These are phyloP conservation scores for Luffa aegyptiaca DNA, from an alignment of 306 rosid species.

Conservation along the genomic window DNA sequence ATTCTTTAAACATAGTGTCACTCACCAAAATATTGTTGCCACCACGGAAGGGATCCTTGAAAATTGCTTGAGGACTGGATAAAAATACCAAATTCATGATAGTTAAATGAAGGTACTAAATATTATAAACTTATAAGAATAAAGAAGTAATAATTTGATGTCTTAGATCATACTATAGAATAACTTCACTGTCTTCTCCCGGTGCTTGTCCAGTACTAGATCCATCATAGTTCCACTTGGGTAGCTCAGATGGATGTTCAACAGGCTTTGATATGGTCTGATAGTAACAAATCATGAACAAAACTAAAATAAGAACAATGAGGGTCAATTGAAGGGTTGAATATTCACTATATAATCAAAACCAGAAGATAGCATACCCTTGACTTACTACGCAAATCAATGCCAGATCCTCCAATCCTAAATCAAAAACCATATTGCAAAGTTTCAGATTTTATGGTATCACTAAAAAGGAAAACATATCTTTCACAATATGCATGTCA, in stretches of 20 bases:
- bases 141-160: slow-evolving; percentile 1
- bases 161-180: slow-evolving; percentile 70
- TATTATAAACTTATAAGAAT: not conserved
- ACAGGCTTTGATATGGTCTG: slow-evolving; percentile 90
- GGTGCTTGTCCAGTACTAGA: slow-evolving; percentile 99
- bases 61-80: slow-evolving; percentile 88
- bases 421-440: slow-evolving; percentile 8
- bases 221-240: slow-evolving; percentile 98
- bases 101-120: not conserved
- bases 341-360: not conserved
- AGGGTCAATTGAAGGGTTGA: not conserved
- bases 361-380: slow-evolving; percentile 41
- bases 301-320: slow-evolving; percentile 9
- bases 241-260: slow-evolving; percentile 91
- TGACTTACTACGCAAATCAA: slow-evolving; percentile 94
- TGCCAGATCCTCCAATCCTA: slow-evolving; percentile 95
- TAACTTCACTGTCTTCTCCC: slow-evolving; percentile 98
- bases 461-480: not conserved
- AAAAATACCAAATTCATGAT: slow-evolving; percentile 11
- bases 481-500: not conserved
- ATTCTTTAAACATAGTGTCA: not conserved
- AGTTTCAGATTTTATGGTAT: slow-evolving; percentile 8
- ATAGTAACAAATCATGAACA: slow-evolving; percentile 19
- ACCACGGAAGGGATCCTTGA: slow-evolving; percentile 95
- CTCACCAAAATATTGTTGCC: slow-evolving; percentile 96